Percentiles rank a stretch among this genome's conserved stretches.
Conservation (phyloP, 2,329 filamentous ascomycete species). For the Ophiostoma australiae region DNA sequence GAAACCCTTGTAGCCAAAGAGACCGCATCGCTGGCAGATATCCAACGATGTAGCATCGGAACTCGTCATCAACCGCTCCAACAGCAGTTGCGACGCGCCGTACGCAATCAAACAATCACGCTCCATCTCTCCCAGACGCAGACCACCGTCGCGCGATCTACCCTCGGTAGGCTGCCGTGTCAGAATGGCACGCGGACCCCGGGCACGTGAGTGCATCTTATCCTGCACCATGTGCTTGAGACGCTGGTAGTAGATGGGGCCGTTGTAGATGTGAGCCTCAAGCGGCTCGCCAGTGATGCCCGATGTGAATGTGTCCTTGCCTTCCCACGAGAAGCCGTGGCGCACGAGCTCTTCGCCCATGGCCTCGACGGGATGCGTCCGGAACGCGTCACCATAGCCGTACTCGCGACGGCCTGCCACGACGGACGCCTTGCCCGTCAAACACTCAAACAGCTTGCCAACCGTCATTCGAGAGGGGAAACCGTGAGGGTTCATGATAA, state of each 20-base stretch:
- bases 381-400: constrained; percentile 73
- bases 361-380: constrained; percentile 77
- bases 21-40: constrained; percentile 86
- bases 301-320: constrained; percentile 93
- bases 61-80: constrained; percentile 91
- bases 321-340: constrained; percentile 91
- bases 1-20: constrained; percentile 94
- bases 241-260: constrained; percentile 98
- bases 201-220: constrained; percentile 95
- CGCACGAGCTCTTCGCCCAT: constrained; percentile 82
- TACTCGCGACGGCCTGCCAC: constrained; percentile 81
- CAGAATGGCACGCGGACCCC: constrained; percentile 83
- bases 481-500: constrained; percentile 99
- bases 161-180: constrained; percentile 96
- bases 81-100: constrained; percentile 82
- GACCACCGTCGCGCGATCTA: constrained; percentile 83
- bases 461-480: constrained; percentile 99
- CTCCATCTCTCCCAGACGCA: constrained; percentile 97
- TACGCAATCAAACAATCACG: constrained; percentile 97
- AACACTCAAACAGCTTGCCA: constrained; percentile 91
- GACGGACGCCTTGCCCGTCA: constrained; percentile 90
- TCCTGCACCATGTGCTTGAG: constrained; percentile 99
- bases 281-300: constrained; percentile 92
- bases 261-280: constrained; percentile 96
- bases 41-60: constrained; percentile 89